Evolutionary conservation across 306 rosid genomes (phyloP).

Genomic region (Gastrolobium villosum): DNA sequence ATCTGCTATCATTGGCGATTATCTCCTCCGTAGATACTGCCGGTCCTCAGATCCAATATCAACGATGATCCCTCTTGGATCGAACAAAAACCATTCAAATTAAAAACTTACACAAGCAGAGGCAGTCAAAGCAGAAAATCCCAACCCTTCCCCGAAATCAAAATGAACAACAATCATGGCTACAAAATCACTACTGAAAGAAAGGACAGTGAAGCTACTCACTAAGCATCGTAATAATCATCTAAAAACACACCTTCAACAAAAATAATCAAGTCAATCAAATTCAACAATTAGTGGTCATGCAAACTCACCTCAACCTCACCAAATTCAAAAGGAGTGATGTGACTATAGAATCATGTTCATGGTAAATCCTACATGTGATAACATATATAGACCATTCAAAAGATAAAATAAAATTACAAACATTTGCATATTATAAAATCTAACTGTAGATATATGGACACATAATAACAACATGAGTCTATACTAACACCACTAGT

Average conservation of each 20-base stretch:
- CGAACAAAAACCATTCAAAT: not conserved
- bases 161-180: not conserved
- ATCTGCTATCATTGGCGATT: no score
- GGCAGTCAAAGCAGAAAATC: not conserved
- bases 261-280: not conserved
- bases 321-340: not conserved
- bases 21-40: no score
- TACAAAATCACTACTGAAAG: not conserved
- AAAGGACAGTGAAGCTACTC: not conserved
- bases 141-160: not conserved
- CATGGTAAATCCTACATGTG: no score
- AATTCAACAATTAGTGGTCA: not conserved
- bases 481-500: not conserved
- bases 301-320: not conserved
- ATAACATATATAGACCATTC: no score
- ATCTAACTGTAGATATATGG: not conserved
- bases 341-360: not conserved
- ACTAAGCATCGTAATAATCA: constrained; percentile 11
- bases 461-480: not conserved
- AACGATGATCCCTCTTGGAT: no score
- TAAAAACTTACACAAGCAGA: not conserved
- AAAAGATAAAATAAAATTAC: not conserved
- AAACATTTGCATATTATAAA: not conserved
- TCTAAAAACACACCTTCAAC: not conserved
- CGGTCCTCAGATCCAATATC: no score